Evolutionary conservation across 2,329 filamentous ascomycete genomes (phyloP).

Genomic region (Pseudopyrenochaeta lycopersici): DNA sequence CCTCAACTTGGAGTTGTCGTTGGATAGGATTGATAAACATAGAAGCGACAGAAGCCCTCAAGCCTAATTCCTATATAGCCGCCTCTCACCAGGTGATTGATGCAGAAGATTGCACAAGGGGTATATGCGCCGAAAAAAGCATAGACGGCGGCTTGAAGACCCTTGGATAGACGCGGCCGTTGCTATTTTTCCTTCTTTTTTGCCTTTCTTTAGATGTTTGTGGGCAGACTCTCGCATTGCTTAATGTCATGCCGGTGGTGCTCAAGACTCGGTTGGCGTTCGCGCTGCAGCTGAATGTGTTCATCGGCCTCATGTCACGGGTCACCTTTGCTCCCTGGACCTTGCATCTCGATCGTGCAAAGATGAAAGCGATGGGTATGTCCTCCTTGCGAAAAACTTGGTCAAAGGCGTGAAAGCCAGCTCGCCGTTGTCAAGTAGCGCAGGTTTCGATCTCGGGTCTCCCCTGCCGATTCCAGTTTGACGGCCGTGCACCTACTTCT

Average conservation of each 20-base stretch:
- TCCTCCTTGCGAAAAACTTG: slow-evolving; percentile 11
- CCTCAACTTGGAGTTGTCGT: background rate
- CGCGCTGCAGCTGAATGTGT: slow-evolving; percentile 19
- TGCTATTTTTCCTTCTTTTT: background rate
- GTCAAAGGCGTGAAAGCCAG: slow-evolving; percentile 21
- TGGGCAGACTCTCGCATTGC: slow-evolving; percentile 5
- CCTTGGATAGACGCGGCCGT: background rate
- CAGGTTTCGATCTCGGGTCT: slow-evolving; percentile 28
- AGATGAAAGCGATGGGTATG: slow-evolving; percentile 7
- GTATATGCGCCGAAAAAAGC: slow-evolving; percentile 17
- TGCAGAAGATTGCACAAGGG: slow-evolving; percentile 4
- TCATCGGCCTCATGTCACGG: slow-evolving; percentile 9
- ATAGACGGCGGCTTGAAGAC: slow-evolving; percentile 5
- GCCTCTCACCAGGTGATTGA: slow-evolving; percentile 1
- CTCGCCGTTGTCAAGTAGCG: slow-evolving; percentile 24
- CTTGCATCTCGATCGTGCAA: slow-evolving; percentile 10
- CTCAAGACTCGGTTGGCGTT: slow-evolving; percentile 30
- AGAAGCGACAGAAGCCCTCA: slow-evolving; percentile 13
- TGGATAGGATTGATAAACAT: slow-evolving; percentile 9
- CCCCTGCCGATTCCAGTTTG: slow-evolving; percentile 13
- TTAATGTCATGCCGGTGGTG: slow-evolving; percentile 10
- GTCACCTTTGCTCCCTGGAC: slow-evolving; percentile 2
- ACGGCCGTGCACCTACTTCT: slow-evolving; percentile 17
- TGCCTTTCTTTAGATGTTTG: background rate
- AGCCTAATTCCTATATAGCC: slow-evolving; percentile 15